Evolutionary conservation across 2,329 filamentous ascomycete genomes (phyloP).

Genomic region (Lachnellula willkommii): DNA sequence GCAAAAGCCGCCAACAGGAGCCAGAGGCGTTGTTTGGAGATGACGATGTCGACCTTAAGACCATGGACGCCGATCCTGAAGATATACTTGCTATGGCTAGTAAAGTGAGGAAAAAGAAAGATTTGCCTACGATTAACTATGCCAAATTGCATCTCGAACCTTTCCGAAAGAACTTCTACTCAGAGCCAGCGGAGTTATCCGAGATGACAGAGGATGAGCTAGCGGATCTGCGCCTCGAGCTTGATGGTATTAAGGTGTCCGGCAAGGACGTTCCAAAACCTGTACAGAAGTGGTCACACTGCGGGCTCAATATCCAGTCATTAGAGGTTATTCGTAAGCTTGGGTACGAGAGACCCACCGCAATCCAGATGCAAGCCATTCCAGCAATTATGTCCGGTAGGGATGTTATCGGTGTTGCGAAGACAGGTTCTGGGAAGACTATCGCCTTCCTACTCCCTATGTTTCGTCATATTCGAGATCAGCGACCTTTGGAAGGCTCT

Average conservation of each 20-base stretch:
- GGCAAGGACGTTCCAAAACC: constrained; percentile 87
- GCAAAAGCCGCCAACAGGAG: constrained; percentile 53
- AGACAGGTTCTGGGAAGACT: constrained; percentile 96
- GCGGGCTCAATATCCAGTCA: constrained; percentile 80
- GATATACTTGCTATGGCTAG: constrained; percentile 57
- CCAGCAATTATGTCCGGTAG: constrained; percentile 93
- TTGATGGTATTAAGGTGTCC: constrained; percentile 92
- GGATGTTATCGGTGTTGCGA: constrained; percentile 93
- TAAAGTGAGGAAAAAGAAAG: constrained; percentile 78
- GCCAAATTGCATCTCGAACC: constrained; percentile 77
- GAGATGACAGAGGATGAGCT: constrained; percentile 82
- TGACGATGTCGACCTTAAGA: constrained; percentile 63
- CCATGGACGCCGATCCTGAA: constrained; percentile 58
- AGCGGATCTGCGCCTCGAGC: constrained; percentile 71
- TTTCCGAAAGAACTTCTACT: constrained; percentile 93
- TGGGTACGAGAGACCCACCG: constrained; percentile 81
- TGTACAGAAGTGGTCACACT: constrained; percentile 94
- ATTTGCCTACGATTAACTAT: constrained; percentile 84
- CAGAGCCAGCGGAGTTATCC: constrained; percentile 77
- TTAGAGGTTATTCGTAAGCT: constrained; percentile 77
- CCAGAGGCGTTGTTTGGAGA: constrained; percentile 87
- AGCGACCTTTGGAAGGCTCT: constrained; percentile 70
- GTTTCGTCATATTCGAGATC: constrained; percentile 97
- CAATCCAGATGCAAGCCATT: constrained; percentile 92
- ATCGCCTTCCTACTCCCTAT: constrained; percentile 92